phyloP scores from a whole-genome alignment of 2,329 filamentous ascomycete species.

The Hymenoscyphus fructigenus region DNA sequence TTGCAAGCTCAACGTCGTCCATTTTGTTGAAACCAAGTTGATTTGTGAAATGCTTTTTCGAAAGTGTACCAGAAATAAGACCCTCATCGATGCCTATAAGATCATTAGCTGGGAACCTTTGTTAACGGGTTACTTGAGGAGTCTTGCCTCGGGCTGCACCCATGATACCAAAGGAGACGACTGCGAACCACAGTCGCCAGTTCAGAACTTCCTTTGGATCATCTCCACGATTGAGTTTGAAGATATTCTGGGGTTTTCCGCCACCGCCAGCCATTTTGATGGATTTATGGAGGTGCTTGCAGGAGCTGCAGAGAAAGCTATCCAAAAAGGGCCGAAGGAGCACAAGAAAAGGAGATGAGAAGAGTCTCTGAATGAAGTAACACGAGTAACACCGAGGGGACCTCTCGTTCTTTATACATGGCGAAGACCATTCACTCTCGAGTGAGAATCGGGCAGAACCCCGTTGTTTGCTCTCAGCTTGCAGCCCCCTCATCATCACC shows the following conservation, averaged over 20 bases:
- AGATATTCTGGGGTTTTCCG: constrained; percentile 61
- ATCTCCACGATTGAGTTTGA: constrained; percentile 60
- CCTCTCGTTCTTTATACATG: background rate
- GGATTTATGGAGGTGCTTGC: background rate
- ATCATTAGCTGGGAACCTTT: no score
- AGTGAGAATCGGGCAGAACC: background rate
- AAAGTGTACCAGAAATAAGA: constrained; percentile 70
- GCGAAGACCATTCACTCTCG: background rate
- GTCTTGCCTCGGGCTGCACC: constrained; percentile 66
- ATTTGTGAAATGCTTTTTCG: constrained; percentile 61
- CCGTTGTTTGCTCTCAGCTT: background rate
- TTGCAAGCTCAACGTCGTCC: constrained; percentile 53
- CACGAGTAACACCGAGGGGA: background rate
- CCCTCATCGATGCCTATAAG: constrained; percentile 60
- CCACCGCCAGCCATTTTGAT: constrained; percentile 48
- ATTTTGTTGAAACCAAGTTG: constrained; percentile 59
- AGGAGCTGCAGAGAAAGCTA: background rate
- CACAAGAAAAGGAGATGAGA: background rate
- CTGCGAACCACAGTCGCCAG: constrained; percentile 76
- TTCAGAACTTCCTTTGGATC: constrained; percentile 73
- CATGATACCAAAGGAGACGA: constrained; percentile 71
- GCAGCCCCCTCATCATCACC: background rate
- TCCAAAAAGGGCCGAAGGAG: background rate
- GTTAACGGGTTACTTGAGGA: background rate
- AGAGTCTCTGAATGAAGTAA: background rate